Base-by-base conservation (phyloP, 78 protist genomes). In the Tieghemostelium lacteum region DNA sequence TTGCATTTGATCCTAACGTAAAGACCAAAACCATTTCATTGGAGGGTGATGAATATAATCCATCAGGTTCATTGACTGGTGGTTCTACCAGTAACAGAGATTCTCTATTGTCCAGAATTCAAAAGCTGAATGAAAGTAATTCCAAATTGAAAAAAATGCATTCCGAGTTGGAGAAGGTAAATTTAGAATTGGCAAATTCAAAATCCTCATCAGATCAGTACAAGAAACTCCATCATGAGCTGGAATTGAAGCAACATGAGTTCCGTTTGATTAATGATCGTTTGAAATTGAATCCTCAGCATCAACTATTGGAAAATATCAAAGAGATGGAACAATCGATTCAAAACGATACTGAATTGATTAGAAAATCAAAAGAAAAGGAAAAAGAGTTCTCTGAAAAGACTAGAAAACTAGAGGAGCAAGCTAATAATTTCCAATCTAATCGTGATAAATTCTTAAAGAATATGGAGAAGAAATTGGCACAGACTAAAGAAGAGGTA, bases 51-150 rank as follows among this genome's bases (percentile, higher is more conserved):
- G 93, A 95, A 26, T 97, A 85, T 72, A 97, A 98, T 74, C 99
- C 99, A 24, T 26, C 75, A 0, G 99, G 99, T 37, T 94, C 99
- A 3, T 76, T 99, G 29, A 98, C 99, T 6, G 99, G 99, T 33
- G 93, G 95, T 54, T 54, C 88, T 7, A 26, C 52, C 31, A 58
- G 71, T 16, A 24, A 45, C 0, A 55, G 72, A 39, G 88, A 73
- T 26, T 71, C 95, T 17, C 2, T 89, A 2, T 54, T 95, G 71
- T 33, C 58, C 29, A 40, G 65, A 33, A 69, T 95, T 70, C 72
- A 67, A 65, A 42, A 87, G 58, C 72, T 95, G 24, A 76, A 57
- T 40, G 89, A 55, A 55, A 67, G 55, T 2, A 45, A 37, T 34
- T 34, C 8, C 0, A 52, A 87, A 31, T 72, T 92, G 10, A 29